Conservation (phyloP, 140 eudicot genomes). For the Senecio squalidus region DNA sequence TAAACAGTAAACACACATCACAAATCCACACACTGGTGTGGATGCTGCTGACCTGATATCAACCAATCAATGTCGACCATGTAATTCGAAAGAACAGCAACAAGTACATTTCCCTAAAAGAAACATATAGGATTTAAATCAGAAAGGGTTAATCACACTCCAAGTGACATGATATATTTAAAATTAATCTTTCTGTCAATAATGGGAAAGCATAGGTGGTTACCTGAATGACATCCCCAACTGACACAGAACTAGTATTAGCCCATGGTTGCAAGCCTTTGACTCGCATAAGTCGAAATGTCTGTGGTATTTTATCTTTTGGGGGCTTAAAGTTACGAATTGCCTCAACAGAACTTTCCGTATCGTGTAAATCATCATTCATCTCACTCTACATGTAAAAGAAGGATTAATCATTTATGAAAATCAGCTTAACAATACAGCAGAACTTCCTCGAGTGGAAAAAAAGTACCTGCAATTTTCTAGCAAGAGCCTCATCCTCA, state of each 20-base stretch:
- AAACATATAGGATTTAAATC: slow-evolving; percentile 8
- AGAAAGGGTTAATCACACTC: background rate
- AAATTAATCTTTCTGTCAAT: background rate
- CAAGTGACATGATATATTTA: background rate
- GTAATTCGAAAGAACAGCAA: slow-evolving; percentile 92
- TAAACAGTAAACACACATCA: background rate
- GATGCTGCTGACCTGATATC: slow-evolving; percentile 57
- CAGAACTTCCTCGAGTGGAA: background rate
- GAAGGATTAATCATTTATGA: background rate
- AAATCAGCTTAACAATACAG: background rate
- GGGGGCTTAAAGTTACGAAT: slow-evolving; percentile 43
- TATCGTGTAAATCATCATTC: slow-evolving; percentile 23
- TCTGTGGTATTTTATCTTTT: slow-evolving; percentile 49
- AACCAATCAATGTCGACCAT: slow-evolving; percentile 98
- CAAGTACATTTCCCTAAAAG: slow-evolving; percentile 73
- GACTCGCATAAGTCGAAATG: slow-evolving; percentile 79
- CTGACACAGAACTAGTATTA: slow-evolving; percentile 74
- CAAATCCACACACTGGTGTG: background rate
- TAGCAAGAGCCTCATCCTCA: slow-evolving; percentile 44
- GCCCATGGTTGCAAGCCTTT: slow-evolving; percentile 84
- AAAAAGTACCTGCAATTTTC: slow-evolving; percentile 37
- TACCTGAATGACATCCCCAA: slow-evolving; percentile 78
- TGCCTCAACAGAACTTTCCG: slow-evolving; percentile 35
- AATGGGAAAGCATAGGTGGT: background rate
- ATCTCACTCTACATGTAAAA: slow-evolving; percentile 29